Evolutionary conservation across 2,329 filamentous ascomycete genomes (phyloP).

Genomic region (Pseudonectria foliicola): DNA sequence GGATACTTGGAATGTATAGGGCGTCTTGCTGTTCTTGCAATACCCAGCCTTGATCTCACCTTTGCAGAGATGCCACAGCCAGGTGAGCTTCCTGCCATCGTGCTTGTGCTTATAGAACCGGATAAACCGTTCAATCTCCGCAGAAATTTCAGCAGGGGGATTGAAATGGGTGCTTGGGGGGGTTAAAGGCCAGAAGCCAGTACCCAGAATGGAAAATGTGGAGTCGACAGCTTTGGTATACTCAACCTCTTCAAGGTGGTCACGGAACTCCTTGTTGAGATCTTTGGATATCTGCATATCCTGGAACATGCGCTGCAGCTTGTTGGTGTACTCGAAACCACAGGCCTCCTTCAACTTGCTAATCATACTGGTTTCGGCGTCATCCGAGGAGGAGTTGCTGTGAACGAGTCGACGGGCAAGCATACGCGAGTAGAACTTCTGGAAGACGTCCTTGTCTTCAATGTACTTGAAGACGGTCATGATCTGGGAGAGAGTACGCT

Average conservation of each 20-base stretch:
- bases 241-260: constrained; percentile 51
- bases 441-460: constrained; percentile 99
- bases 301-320: constrained; percentile 99
- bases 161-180: constrained; percentile 83
- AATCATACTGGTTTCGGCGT: constrained; percentile 99
- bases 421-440: constrained; percentile 98
- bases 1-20: constrained; percentile 94
- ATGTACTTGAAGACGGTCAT: constrained; percentile 99
- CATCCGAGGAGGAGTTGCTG: constrained; percentile 89
- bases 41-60: constrained; percentile 94
- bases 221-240: constrained; percentile 72
- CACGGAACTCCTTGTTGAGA: constrained; percentile 82
- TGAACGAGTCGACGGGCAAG: constrained; percentile 90
- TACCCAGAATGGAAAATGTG: constrained; percentile 86
- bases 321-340: constrained; percentile 98
- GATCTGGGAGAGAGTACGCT: constrained; percentile 80
- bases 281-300: constrained; percentile 99
- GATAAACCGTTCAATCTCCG: constrained; percentile 83
- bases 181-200: constrained; percentile 92
- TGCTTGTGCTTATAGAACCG: constrained; percentile 96
- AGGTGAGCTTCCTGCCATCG: constrained; percentile 90
- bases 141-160: constrained; percentile 75
- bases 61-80: constrained; percentile 98
- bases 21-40: constrained; percentile 79
- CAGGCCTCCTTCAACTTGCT: constrained; percentile 98